Conservation (phyloP, 495 filamentous ascomycete species). For the Aspergillus funiculosus region DNA sequence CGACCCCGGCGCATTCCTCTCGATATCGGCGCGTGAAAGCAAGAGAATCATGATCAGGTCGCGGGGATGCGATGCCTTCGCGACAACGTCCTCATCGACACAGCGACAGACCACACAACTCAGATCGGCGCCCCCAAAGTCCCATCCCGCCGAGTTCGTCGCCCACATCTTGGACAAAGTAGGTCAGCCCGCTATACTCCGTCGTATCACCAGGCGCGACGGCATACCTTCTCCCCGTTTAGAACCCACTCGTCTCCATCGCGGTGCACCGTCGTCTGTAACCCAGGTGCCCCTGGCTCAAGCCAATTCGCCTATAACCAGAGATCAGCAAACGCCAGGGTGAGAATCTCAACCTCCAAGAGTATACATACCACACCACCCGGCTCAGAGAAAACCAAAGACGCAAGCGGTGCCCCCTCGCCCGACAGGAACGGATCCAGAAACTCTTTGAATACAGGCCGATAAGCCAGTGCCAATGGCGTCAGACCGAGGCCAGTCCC, state of each 20-base stretch:
- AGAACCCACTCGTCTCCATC: slow-evolving; percentile 13
- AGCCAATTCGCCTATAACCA: slow-evolving; percentile 11
- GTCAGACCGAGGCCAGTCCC: slow-evolving; percentile 13
- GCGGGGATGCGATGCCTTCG: background rate
- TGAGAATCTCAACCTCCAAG: background rate
- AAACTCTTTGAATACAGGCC: slow-evolving; percentile 1
- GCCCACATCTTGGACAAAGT: slow-evolving; percentile 13
- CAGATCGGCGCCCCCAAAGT: slow-evolving; percentile 13
- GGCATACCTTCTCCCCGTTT: slow-evolving; percentile 14
- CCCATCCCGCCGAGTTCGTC: slow-evolving; percentile 13
- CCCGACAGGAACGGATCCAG: slow-evolving; percentile 6
- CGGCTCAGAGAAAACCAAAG: slow-evolving; percentile 12
- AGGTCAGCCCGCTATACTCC: background rate
- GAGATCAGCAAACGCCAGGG: background rate
- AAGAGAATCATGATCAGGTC: slow-evolving; percentile 14
- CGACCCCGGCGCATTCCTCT: background rate
- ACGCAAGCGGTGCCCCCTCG: slow-evolving; percentile 9
- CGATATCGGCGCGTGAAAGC: slow-evolving; percentile 9
- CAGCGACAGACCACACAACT: slow-evolving; percentile 14
- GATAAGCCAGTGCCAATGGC: slow-evolving; percentile 7
- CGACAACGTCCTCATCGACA: slow-evolving; percentile 1
- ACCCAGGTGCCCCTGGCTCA: slow-evolving; percentile 10
- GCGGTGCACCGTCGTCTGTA: slow-evolving; percentile 8
- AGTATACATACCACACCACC: slow-evolving; percentile 5
- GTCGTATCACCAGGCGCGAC: background rate